Evolutionary conservation across 345 rosid species (phyloP).

Genomic region (Murraya paniculata): DNA sequence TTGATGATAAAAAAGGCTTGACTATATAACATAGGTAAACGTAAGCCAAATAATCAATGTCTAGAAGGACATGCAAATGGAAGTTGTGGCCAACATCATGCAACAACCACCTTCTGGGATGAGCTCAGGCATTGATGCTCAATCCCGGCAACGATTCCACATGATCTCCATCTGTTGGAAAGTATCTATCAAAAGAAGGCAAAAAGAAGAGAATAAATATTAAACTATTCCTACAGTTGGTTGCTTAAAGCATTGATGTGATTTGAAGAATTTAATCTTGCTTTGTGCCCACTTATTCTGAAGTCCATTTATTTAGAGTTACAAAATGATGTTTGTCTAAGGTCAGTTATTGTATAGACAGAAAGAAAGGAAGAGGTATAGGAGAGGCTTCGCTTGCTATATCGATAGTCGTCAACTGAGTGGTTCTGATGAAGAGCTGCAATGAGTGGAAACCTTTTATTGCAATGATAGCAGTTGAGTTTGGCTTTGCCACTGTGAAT

Average conservation of each 20-base stretch:
- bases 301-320: slow-evolving; percentile 17
- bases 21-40: background rate
- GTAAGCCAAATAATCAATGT: background rate
- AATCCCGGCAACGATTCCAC: slow-evolving; percentile 18
- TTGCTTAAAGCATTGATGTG: slow-evolving; percentile 52
- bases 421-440: slow-evolving; percentile 23
- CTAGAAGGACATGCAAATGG: background rate
- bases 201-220: slow-evolving; percentile 31
- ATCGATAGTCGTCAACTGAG: slow-evolving; percentile 5
- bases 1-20: background rate
- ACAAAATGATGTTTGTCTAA: slow-evolving; percentile 1
- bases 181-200: slow-evolving; percentile 34
- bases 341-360: background rate
- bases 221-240: slow-evolving; percentile 30
- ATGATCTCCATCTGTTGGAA: slow-evolving; percentile 20
- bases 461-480: slow-evolving; percentile 47
- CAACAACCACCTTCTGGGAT: background rate
- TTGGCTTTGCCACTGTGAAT: slow-evolving; percentile 49
- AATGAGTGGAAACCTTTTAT: slow-evolving; percentile 40
- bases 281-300: slow-evolving; percentile 48
- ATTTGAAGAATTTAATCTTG: slow-evolving; percentile 53
- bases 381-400: background rate
- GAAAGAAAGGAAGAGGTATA: slow-evolving; percentile 1
- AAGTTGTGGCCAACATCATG: slow-evolving; percentile 13
- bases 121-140: slow-evolving; percentile 27